Evolutionary conservation across 2,329 filamentous ascomycete species (phyloP).

Genomic region (Hawksworthiomyces lignivorus): DNA sequence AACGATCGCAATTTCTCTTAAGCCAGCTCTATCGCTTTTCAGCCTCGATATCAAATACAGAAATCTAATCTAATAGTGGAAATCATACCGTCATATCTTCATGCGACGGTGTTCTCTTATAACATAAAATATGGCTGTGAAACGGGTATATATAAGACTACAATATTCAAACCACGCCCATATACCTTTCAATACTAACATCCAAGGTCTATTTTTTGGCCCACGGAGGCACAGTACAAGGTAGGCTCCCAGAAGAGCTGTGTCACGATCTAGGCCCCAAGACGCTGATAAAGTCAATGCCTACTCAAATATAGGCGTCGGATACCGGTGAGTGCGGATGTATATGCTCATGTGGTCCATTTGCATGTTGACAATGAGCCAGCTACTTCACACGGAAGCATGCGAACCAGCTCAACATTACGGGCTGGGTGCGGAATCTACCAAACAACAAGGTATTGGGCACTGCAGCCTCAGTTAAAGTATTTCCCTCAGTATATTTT

Average conservation of each 20-base stretch:
- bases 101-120: too few relatives aligned
- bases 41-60: too few relatives aligned
- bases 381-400: conserved; percentile 49
- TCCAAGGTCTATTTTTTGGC: conserved; percentile 55
- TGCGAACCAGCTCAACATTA: conserved; percentile 42
- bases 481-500: too few relatives aligned
- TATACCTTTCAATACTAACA: not conserved
- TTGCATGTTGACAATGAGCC: not conserved
- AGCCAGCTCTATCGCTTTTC: too few relatives aligned
- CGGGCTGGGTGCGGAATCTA: conserved; percentile 57
- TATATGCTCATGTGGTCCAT: too few relatives aligned
- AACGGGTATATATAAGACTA: conserved; percentile 16
- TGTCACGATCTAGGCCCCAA: not conserved
- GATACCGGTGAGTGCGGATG: conserved; percentile 39
- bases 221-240: conserved; percentile 60
- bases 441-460: conserved; percentile 43
- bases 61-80: too few relatives aligned
- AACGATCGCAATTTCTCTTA: too few relatives aligned
- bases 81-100: too few relatives aligned
- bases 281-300: too few relatives aligned
- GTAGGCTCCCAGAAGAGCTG: conserved; percentile 28
- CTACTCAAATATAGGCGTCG: conserved; percentile 39
- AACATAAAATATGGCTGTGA: conserved; percentile 10
- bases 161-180: too few relatives aligned
- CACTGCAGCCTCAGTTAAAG: too few relatives aligned